These are phyloP conservation scores for Cucurbita ficifolia DNA, from an alignment of 306 rosid genomes.

Conservation along the genomic window DNA sequence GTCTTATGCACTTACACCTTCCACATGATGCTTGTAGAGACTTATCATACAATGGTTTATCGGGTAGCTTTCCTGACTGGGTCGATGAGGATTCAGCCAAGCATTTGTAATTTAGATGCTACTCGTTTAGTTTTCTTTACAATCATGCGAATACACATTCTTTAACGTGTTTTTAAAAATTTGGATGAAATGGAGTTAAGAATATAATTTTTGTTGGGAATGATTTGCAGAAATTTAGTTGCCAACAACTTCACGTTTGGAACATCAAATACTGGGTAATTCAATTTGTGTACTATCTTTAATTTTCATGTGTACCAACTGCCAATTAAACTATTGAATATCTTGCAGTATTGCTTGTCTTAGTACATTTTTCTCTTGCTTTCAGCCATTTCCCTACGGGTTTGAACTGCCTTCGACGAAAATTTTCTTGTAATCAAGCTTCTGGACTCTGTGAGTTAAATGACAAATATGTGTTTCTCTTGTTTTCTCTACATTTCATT, in stretches of 20 bases:
- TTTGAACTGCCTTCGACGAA: constrained; percentile 46
- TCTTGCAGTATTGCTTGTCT: background rate
- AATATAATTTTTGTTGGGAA: background rate
- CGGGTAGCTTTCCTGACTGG: constrained; percentile 69
- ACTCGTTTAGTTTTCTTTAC: background rate
- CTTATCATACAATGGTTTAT: constrained; percentile 55
- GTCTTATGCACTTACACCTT: background rate
- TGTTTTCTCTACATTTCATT: background rate
- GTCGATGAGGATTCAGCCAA: constrained; percentile 17
- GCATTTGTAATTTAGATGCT: constrained; percentile 31
- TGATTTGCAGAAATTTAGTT: constrained; percentile 46
- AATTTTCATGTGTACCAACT: background rate
- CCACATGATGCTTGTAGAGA: constrained; percentile 40
- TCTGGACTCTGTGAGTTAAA: constrained; percentile 31
- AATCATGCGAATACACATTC: background rate
- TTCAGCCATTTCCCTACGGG: constrained; percentile 45
- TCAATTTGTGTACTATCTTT: background rate
- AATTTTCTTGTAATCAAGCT: constrained; percentile 49
- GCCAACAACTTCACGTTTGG: constrained; percentile 50
- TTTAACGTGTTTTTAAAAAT: background rate
- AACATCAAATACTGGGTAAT: constrained; percentile 38
- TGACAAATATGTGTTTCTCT: background rate
- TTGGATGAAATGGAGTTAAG: constrained; percentile 8
- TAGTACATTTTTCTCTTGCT: background rate
- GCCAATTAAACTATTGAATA: background rate